Evolutionary conservation across 2,329 filamentous ascomycete species (phyloP).

Genomic region (Colletotrichum theobromicola): DNA sequence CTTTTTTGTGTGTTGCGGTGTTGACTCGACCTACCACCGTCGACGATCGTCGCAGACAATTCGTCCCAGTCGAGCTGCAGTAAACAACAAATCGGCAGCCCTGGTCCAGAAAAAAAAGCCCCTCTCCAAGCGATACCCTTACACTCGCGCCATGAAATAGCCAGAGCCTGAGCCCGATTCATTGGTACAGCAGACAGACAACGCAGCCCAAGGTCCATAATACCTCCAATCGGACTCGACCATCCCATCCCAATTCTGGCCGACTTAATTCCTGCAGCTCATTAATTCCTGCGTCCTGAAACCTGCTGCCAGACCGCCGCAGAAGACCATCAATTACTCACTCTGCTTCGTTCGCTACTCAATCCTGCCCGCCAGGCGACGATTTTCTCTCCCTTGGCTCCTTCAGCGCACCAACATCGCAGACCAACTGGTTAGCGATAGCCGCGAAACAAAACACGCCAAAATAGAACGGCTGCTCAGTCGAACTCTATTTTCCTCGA

Average conservation of each 20-base stretch:
- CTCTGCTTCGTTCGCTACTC: constrained; percentile 2
- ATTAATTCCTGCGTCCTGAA: constrained; percentile 20
- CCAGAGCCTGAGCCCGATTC: constrained; percentile 31
- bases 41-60: constrained; percentile 5
- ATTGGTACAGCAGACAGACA: constrained; percentile 36
- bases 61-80: constrained; percentile 9
- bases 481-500: constrained; percentile 7
- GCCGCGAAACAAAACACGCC: constrained; percentile 14
- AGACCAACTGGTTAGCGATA: constrained; percentile 12
- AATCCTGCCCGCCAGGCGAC: constrained; percentile 2
- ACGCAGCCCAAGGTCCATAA: constrained; percentile 13
- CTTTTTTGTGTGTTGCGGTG: constrained; percentile 4
- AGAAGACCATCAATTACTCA: background rate
- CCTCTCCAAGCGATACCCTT: constrained; percentile 3
- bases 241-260: constrained; percentile 15
- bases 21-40: constrained; percentile 7
- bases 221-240: constrained; percentile 18
- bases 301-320: background rate
- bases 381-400: constrained; percentile 13
- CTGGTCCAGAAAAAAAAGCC: background rate
- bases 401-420: constrained; percentile 6
- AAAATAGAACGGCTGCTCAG: constrained; percentile 9
- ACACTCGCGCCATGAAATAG: constrained; percentile 47
- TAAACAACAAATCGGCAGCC: constrained; percentile 38
- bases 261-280: constrained; percentile 21